Percentiles rank a stretch among this genome's conserved stretches.
These are phyloP conservation scores for Thuja plicata DNA, from an alignment of 83 land plant species.

Conservation along the genomic window DNA sequence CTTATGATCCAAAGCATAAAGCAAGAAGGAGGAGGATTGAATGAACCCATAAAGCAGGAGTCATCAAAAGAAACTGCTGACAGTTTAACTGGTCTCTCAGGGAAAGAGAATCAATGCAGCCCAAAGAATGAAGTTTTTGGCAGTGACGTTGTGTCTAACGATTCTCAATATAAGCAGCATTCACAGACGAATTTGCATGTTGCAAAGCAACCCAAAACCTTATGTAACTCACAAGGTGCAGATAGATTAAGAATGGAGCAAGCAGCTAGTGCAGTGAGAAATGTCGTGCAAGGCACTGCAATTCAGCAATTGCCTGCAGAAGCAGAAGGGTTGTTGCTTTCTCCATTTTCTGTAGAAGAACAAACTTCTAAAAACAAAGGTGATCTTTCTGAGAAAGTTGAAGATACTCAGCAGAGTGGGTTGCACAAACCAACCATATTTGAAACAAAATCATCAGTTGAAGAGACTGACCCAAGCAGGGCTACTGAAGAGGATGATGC, in stretches of 20 bases:
- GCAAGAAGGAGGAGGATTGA: neutral
- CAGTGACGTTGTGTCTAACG: neutral
- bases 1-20: neutral
- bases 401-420: neutral
- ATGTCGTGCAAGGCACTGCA: neutral
- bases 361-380: neutral
- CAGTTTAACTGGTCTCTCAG: conserved; percentile 4
- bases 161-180: neutral
- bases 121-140: neutral
- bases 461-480: conserved; percentile 9
- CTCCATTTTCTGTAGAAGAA: neutral
- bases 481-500: neutral
- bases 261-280: neutral
- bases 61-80: neutral
- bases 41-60: conserved; percentile 5
- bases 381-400: neutral
- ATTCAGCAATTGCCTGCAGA: neutral
- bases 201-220: conserved; percentile 8
- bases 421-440: neutral
- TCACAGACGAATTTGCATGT: conserved; percentile 8
- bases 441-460: conserved; percentile 7
- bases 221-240: conserved; percentile 6
- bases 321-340: neutral
- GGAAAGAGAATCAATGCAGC: neutral
- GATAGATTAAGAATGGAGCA: conserved; percentile 15